Conservation (phyloP, 2,329 filamentous ascomycete species). For the Sporothrix dimorphospora region DNA sequence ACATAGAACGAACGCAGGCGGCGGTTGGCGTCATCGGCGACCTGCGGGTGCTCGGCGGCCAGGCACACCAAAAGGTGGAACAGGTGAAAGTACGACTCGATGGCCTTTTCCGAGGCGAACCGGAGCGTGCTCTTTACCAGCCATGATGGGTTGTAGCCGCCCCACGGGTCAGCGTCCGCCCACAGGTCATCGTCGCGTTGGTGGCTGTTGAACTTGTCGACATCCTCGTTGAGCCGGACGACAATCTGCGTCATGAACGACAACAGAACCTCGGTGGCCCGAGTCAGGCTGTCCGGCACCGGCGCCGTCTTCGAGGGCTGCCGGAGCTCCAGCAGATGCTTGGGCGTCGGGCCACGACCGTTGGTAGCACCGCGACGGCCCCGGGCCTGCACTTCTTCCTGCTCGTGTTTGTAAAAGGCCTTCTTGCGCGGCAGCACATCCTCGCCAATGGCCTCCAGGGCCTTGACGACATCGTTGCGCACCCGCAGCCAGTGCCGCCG, state of each 20-base stretch:
- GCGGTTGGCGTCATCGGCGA: conserved; percentile 47
- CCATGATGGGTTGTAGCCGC: not conserved
- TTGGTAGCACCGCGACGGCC: not conserved
- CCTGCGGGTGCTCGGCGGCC: conserved; percentile 39
- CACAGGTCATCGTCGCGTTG: not conserved
- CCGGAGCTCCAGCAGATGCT: not conserved
- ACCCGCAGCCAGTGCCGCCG: conserved; percentile 49
- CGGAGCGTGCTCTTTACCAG: conserved; percentile 45
- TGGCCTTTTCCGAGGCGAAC: conserved; percentile 56
- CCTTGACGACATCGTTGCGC: conserved; percentile 35
- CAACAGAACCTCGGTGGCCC: conserved; percentile 43
- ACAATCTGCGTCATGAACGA: conserved; percentile 57
- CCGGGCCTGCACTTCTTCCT: not conserved
- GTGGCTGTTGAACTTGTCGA: conserved; percentile 17
- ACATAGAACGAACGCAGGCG: conserved; percentile 45
- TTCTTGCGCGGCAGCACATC: not conserved
- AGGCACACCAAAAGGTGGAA: conserved; percentile 56
- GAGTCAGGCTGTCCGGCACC: conserved; percentile 16
- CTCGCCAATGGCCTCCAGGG: conserved; percentile 38
- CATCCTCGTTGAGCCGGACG: conserved; percentile 49
- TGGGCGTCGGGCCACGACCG: not conserved
- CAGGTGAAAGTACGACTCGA: conserved; percentile 56
- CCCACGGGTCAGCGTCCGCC: not conserved
- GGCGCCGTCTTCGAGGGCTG: not conserved
- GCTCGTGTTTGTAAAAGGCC: not conserved